Evolutionary conservation across 495 filamentous ascomycete species (phyloP).

Genomic region (Platismatia glauca): DNA sequence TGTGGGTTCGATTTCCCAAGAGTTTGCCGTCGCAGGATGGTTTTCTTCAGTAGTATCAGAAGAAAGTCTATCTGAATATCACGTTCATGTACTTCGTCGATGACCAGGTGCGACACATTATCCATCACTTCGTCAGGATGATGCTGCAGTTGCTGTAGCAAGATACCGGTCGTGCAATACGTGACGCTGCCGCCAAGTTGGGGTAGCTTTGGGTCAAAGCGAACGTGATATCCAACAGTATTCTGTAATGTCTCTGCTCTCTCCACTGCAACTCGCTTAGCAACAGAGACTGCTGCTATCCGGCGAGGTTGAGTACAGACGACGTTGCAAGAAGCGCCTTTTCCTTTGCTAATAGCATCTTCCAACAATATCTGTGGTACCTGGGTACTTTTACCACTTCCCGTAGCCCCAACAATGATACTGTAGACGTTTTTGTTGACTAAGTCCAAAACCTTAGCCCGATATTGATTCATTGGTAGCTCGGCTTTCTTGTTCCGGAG

Average conservation of each 20-base stretch:
- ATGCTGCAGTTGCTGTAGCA: slow-evolving; percentile 42
- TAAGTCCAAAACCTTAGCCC: slow-evolving; percentile 37
- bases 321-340: slow-evolving; percentile 41
- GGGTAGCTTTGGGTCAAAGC: slow-evolving; percentile 40
- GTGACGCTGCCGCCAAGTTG: slow-evolving; percentile 38
- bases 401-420: slow-evolving; percentile 49
- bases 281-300: slow-evolving; percentile 48
- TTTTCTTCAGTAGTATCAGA: slow-evolving; percentile 45
- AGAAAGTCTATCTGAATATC: slow-evolving; percentile 48
- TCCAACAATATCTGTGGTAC: slow-evolving; percentile 53
- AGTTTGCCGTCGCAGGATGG: slow-evolving; percentile 30
- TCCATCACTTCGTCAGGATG: slow-evolving; percentile 35
- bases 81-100: slow-evolving; percentile 56
- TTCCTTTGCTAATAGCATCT: slow-evolving; percentile 35
- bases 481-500: slow-evolving; percentile 32
- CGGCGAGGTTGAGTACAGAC: slow-evolving; percentile 52
- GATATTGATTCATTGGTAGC: slow-evolving; percentile 44
- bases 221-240: slow-evolving; percentile 46
- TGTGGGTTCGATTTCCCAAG: slow-evolving; percentile 37
- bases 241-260: slow-evolving; percentile 40
- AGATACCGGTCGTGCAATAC: slow-evolving; percentile 51
- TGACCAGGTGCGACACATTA: slow-evolving; percentile 43
- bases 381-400: slow-evolving; percentile 55
- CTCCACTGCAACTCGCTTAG: slow-evolving; percentile 46
- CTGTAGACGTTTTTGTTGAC: slow-evolving; percentile 41